A percentile compares a stretch with the other conserved stretches of the same genome.
Evolutionary conservation across 768 basidiomycete genomes (phyloP).

Genomic region (Pulveroboletus sp.): DNA sequence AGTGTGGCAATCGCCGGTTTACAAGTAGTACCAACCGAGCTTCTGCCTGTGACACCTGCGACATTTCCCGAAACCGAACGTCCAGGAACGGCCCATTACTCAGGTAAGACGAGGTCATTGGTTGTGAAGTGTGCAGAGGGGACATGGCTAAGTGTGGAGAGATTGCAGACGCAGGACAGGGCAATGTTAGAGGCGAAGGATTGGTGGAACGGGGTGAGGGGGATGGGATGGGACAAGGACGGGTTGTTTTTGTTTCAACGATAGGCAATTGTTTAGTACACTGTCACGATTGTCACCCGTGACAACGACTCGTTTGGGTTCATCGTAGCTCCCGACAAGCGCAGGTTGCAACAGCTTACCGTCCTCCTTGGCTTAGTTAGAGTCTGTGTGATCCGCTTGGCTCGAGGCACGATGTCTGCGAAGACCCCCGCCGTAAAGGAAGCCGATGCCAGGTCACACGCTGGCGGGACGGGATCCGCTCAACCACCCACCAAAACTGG

Average conservation of each 20-base stretch:
- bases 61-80: slow-evolving; percentile 7
- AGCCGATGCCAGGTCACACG: slow-evolving; percentile 13
- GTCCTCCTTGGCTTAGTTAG: slow-evolving; percentile 3
- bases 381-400: slow-evolving; percentile 13
- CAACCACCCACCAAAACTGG: slow-evolving; percentile 18
- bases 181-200: slow-evolving; percentile 50
- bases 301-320: slow-evolving; percentile 13
- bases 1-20: slow-evolving; percentile 21
- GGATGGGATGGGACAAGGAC: slow-evolving; percentile 25
- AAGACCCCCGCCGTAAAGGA: slow-evolving; percentile 15
- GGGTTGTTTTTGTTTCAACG: slow-evolving; percentile 2
- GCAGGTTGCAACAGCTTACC: background rate
- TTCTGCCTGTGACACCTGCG: background rate
- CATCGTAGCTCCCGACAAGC: background rate
- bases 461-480: slow-evolving; percentile 5
- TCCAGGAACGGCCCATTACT: slow-evolving; percentile 43
- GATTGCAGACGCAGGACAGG: slow-evolving; percentile 60
- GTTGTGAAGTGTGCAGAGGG: slow-evolving; percentile 52
- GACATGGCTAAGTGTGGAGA: slow-evolving; percentile 48
- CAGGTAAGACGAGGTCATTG: slow-evolving; percentile 36
- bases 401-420: slow-evolving; percentile 17
- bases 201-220: slow-evolving; percentile 74
- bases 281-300: slow-evolving; percentile 17
- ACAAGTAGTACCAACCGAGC: slow-evolving; percentile 7
- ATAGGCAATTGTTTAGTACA: background rate